Evolutionary conservation across 2,329 filamentous ascomycete species (phyloP), one percentile per base, ranked within the genome.

Genomic region (Penicillium sp.): DNA sequence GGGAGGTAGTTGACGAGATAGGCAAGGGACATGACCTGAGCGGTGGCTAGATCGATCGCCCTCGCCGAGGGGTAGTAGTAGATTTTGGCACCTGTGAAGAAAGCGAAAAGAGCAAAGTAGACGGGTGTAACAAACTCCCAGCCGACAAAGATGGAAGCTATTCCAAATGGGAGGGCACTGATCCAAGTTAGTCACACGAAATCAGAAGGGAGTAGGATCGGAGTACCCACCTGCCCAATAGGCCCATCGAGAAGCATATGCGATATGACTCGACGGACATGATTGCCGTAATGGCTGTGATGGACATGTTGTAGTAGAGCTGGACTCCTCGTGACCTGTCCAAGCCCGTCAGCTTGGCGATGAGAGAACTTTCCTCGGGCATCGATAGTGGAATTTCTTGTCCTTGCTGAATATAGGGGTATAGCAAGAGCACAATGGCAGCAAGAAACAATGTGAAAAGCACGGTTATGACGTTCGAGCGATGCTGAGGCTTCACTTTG

Each of bases 91-190:
- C 27, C 47, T 8, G 46, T 50, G n/a, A 20, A 42, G n/a, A 44
- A 27, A 23, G 48, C 42, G 37, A 50, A 54, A 15, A 51, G 34
- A n/a, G 40, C 30, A 43, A 54, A 50, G 37, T 50, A 51, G 13
- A 47, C 13, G n/a, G 46, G 46, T 13, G 29, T 21, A 1, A 54
- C 24, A 21, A 39, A 10, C 7, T 34, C 32, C 47, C 47, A 54
- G 15, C 42, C 42, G 15, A 54, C 15, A 20, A 54, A 27, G 2
- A 43, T 24, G 15, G 51, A 34, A 21, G 36, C 37, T n/a, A 54
- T 36, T 12, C 20, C 41, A 21, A 50, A 54, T 20, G 39, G 32
- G 9, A 51, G 23, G 7, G 43, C 36, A 13, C 51, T 54, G 42
- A 8, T 33, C 15, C 18, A 24, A 9, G 24, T 50, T 34, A 54